Conservation (phyloP, 129 eudicot species). For the Pittosporum tobira region DNA sequence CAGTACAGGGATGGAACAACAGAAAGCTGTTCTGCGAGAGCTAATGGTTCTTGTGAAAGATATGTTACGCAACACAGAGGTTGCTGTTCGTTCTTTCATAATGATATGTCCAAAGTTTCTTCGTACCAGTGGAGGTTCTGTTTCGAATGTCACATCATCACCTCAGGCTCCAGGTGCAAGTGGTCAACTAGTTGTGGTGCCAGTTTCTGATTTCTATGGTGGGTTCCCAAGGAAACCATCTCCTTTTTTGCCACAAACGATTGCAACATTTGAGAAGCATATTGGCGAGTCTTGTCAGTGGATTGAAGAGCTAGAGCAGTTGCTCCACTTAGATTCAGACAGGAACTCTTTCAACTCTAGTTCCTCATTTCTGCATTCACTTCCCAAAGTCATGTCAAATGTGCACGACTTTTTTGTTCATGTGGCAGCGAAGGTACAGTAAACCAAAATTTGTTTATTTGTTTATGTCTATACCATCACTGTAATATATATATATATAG, state of each 20-base stretch:
- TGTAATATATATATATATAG: neutral
- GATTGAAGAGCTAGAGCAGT: conserved; percentile 93
- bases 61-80: conserved; percentile 81
- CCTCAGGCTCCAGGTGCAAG: conserved; percentile 54
- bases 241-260: conserved; percentile 76
- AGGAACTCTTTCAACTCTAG: conserved; percentile 36
- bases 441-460: neutral
- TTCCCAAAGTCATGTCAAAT: conserved; percentile 84
- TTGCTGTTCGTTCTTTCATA: conserved; percentile 90
- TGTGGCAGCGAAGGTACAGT: conserved; percentile 89
- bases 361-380: conserved; percentile 68
- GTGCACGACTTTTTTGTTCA: conserved; percentile 95
- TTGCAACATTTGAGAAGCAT: conserved; percentile 85
- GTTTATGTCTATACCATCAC: neutral
- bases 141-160: conserved; percentile 34
- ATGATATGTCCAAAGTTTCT: conserved; percentile 77
- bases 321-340: conserved; percentile 56
- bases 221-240: conserved; percentile 95
- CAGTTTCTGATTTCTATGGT: conserved; percentile 77
- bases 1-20: conserved; percentile 75
- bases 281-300: conserved; percentile 80
- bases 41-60: conserved; percentile 68
- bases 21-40: conserved; percentile 61
- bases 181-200: conserved; percentile 47
- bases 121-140: conserved; percentile 43